These are phyloP conservation scores for Clonostachys byssicola DNA, from an alignment of 2,329 filamentous ascomycete species.

Conservation along the genomic window DNA sequence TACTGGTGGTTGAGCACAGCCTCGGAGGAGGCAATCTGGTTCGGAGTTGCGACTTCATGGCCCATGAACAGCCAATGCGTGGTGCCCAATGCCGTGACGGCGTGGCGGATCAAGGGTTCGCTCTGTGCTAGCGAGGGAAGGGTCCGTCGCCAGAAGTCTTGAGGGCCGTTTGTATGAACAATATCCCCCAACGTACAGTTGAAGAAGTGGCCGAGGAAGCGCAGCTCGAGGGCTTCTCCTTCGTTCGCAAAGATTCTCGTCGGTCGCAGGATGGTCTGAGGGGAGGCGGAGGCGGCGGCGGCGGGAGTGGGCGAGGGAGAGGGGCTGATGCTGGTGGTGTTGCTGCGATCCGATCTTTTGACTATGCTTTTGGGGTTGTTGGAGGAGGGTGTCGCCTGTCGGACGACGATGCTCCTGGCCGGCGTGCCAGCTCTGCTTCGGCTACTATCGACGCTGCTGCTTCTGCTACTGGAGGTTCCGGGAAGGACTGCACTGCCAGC, in stretches of 20 bases:
- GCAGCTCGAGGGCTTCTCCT: slow-evolving; percentile 1
- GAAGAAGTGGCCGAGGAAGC: slow-evolving; percentile 3
- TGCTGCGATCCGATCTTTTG: too few species aligned
- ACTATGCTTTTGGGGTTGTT: too few species aligned
- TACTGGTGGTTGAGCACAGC: not conserved
- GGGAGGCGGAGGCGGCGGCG: not conserved
- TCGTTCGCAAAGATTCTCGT: too few species aligned
- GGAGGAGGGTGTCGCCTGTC: too few species aligned
- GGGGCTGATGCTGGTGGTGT: not conserved
- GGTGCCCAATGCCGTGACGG: slow-evolving; percentile 1
- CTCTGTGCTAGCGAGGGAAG: not conserved
- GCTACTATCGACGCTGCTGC: not conserved
- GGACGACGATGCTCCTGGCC: too few species aligned
- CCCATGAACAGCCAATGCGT: slow-evolving; percentile 1
- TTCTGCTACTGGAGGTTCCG: not conserved
- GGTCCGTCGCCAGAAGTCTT: not conserved
- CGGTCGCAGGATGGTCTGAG: too few species aligned
- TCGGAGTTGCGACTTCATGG: not conserved
- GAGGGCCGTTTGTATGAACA: not conserved
- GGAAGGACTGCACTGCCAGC: not conserved
- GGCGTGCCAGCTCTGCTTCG: too few species aligned
- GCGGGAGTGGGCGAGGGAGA: not conserved
- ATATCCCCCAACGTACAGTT: not conserved
- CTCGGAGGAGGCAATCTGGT: not conserved
- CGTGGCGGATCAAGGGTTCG: not conserved